Evolutionary conservation across 352 stramenopile species (phyloP).

Genomic region (Phytophthora pinifolia): DNA sequence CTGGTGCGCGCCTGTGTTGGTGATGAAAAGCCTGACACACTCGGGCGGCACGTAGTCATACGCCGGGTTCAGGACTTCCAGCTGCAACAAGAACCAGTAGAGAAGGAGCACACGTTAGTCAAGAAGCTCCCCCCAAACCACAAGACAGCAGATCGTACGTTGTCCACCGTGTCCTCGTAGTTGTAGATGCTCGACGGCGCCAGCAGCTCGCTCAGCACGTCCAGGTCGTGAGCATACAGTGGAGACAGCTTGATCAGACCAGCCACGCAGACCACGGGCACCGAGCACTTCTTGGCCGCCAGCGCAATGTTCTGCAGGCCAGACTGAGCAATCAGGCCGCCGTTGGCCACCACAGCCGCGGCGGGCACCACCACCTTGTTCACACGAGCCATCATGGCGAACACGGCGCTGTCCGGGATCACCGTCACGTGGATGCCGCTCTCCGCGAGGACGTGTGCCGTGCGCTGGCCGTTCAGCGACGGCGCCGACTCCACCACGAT

Average conservation of each 20-base stretch:
- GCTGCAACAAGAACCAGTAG: slow-evolving; percentile 32
- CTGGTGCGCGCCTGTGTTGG: slow-evolving; percentile 98
- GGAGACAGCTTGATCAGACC: slow-evolving; percentile 98
- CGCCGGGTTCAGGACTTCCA: slow-evolving; percentile 96
- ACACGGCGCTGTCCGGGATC: slow-evolving; percentile 97
- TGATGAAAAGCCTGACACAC: slow-evolving; percentile 97
- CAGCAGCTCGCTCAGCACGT: slow-evolving; percentile 93
- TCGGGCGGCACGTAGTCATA: slow-evolving; percentile 98
- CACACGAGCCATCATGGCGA: slow-evolving; percentile 97
- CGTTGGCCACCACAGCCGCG: slow-evolving; percentile 97
- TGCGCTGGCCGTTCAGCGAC: slow-evolving; percentile 90
- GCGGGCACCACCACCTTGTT: slow-evolving; percentile 98
- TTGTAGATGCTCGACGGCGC: slow-evolving; percentile 87
- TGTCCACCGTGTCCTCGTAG: slow-evolving; percentile 90
- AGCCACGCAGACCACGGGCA: slow-evolving; percentile 96
- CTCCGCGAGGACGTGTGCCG: slow-evolving; percentile 88
- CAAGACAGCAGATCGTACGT: slow-evolving; percentile 42
- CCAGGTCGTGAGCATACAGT: slow-evolving; percentile 97
- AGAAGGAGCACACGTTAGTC: slow-evolving; percentile 17
- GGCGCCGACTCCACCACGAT: slow-evolving; percentile 94
- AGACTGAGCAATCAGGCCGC: slow-evolving; percentile 94
- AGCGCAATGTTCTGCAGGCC: slow-evolving; percentile 96
- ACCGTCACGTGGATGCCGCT: slow-evolving; percentile 94
- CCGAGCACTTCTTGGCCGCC: slow-evolving; percentile 95
- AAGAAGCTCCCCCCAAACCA: slow-evolving; percentile 2